Conservation (phyloP, 768 basidiomycete species). For the Pleurotus ostreatus region DNA sequence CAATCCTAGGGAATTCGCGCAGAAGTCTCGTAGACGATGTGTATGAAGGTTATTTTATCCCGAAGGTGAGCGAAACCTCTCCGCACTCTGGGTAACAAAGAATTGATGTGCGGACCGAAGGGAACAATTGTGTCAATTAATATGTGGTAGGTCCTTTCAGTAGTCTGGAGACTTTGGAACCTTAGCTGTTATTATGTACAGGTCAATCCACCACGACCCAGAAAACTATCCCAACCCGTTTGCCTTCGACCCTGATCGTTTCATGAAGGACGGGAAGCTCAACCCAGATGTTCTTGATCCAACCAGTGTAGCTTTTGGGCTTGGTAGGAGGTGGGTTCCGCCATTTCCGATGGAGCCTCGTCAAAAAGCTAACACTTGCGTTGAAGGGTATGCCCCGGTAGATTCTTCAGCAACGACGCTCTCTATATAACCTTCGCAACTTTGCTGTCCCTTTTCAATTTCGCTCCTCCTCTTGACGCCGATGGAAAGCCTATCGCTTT, state of each 20-base stretch:
- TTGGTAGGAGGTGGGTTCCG: conserved; percentile 12
- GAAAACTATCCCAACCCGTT: conserved; percentile 9
- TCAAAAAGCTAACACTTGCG: background rate
- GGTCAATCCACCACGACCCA: conserved; percentile 28
- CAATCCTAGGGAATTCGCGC: conserved; percentile 25
- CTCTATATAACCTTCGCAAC: background rate
- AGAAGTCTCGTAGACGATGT: conserved; percentile 23
- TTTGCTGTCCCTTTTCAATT: background rate
- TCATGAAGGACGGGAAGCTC: conserved; percentile 17
- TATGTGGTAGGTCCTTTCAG: conserved; percentile 19
- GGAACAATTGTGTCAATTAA: conserved; percentile 25
- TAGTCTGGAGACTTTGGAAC: background rate
- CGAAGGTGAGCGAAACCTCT: conserved; percentile 8
- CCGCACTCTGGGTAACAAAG: background rate
- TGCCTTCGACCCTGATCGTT: conserved; percentile 33
- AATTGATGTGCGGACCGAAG: background rate
- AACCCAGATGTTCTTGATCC: conserved; percentile 11
- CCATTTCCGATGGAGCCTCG: background rate
- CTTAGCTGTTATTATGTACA: background rate
- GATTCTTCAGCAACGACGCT: background rate
- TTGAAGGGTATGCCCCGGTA: background rate
- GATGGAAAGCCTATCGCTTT: background rate
- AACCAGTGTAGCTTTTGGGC: conserved; percentile 13
- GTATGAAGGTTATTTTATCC: conserved; percentile 32
- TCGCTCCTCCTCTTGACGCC: background rate